Base-by-base conservation (phyloP, 441 rosid genomes). In the Croton laevigatus region DNA sequence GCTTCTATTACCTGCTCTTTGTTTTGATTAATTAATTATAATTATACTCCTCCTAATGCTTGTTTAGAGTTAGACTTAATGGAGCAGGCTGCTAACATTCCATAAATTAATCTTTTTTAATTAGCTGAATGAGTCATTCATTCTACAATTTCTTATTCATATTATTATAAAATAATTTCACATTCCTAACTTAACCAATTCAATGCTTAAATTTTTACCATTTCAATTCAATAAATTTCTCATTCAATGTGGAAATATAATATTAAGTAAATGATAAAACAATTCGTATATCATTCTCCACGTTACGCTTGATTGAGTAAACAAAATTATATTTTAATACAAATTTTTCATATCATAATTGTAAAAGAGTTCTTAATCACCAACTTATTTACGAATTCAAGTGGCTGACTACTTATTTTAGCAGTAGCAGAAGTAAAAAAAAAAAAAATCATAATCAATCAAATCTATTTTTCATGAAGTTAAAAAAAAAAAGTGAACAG, bases 401-500 rank as follows among this genome's bases (percentile, higher is more conserved):
- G 32, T 27, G 32, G 32, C 32, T 27, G 2, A 27, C 1, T 27
- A 27, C 32, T 27, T 27, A 27, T 27, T 27, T 27, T 27, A 27
- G 32, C 2, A 27, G 32, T 2, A 27, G 32, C 32, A 27, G n/a
- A n/a, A n/a, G n/a, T n/a, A n/a, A n/a, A 27, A 27, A 27, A 27
- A 27, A 27, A 27, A 27, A 27, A 27, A 27, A 67, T 38, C n/a
- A n/a, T n/a, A n/a, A n/a, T n/a, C n/a, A 42, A 49, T 49, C 6
- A 49, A n/a, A 63, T n/a, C 44, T 53, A 71, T 27, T 71, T 53
- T 34, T 22, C 40, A 48, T 13, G 2, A 51, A 66, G 17, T 8
- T 71, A 73, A 65, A 60, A 68, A 58, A 68, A 65, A 49, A 13
- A 59, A 76, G 55, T 36, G 69, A 58, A 55, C 7, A 68, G 34